These are phyloP conservation scores for Fusarium sp. DNA, from an alignment of 2,329 filamentous ascomycete genomes.

Conservation along the genomic window DNA sequence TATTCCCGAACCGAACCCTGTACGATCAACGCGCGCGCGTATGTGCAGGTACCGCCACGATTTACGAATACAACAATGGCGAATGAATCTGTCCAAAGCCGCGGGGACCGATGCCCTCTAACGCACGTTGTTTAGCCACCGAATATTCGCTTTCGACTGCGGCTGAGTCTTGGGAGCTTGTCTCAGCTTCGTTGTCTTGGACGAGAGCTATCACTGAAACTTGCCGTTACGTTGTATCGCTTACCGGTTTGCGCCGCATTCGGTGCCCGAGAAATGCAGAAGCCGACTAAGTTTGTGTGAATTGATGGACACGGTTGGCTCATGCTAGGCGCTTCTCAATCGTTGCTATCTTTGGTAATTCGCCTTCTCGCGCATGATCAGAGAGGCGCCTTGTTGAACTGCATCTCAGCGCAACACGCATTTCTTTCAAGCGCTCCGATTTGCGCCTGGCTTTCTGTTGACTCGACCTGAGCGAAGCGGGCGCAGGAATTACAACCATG, in stretches of 20 bases:
- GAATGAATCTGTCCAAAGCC: background rate
- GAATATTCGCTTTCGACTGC: background rate
- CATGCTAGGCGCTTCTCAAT: background rate
- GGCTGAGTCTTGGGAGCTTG: background rate
- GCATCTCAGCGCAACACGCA: background rate
- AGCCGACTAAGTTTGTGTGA: background rate
- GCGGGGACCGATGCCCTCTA: background rate
- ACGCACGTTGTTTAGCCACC: background rate
- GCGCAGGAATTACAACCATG: background rate
- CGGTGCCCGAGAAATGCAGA: background rate
- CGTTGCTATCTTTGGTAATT: background rate
- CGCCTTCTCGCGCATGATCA: background rate
- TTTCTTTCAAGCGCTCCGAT: background rate
- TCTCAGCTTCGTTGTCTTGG: background rate
- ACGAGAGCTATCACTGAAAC: too few relatives aligned
- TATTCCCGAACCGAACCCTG: background rate
- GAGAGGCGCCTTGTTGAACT: background rate
- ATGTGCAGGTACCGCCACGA: background rate
- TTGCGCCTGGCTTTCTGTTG: background rate
- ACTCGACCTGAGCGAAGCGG: background rate
- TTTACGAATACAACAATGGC: background rate
- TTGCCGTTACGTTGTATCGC: background rate
- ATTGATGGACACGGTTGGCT: background rate
- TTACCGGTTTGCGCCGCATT: background rate
- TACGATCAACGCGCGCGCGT: background rate